Percentiles rank a stretch among this genome's conserved stretches.
Evolutionary conservation across 1,284 basidiomycete species (phyloP).

Genomic region (Trametes pubescens): DNA sequence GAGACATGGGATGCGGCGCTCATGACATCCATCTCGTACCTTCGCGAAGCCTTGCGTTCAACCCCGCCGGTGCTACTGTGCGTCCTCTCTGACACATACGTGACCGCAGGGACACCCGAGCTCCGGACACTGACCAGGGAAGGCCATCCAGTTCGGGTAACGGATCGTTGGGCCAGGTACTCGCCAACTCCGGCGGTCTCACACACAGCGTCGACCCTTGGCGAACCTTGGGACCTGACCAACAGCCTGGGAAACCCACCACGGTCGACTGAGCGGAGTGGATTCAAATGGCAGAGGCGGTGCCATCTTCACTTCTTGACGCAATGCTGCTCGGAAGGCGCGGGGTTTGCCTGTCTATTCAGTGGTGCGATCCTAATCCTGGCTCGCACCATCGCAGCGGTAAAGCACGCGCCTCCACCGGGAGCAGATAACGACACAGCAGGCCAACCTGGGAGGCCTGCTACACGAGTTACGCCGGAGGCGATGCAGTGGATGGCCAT

Average conservation of each 20-base stretch:
- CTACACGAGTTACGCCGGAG: conserved; percentile 23
- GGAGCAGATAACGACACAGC: conserved; percentile 15
- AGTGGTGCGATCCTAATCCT: not conserved
- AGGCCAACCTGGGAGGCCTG: conserved; percentile 1
- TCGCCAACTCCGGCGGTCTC: not conserved
- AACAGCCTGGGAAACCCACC: conserved; percentile 1
- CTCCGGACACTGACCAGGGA: not conserved
- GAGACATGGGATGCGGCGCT: not conserved
- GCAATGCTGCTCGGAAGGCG: conserved; percentile 7
- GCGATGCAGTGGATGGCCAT: conserved; percentile 31
- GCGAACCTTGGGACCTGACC: not conserved
- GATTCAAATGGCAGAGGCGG: conserved; percentile 13
- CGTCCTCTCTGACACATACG: not conserved
- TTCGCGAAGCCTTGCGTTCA: conserved; percentile 7
- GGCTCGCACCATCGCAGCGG: not conserved
- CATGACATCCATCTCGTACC: not conserved
- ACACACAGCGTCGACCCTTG: conserved; percentile 5
- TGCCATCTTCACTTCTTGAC: conserved; percentile 5
- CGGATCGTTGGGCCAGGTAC: conserved; percentile 2
- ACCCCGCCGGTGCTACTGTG: not conserved
- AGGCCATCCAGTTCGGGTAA: conserved; percentile 2
- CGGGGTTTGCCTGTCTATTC: conserved; percentile 9
- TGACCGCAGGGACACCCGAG: conserved; percentile 15
- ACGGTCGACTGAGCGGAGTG: not conserved
- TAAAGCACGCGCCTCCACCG: not conserved